Base-by-base conservation (phyloP, 1,139 yeast genomes). In the Lodderomyces parapsilosis region DNA sequence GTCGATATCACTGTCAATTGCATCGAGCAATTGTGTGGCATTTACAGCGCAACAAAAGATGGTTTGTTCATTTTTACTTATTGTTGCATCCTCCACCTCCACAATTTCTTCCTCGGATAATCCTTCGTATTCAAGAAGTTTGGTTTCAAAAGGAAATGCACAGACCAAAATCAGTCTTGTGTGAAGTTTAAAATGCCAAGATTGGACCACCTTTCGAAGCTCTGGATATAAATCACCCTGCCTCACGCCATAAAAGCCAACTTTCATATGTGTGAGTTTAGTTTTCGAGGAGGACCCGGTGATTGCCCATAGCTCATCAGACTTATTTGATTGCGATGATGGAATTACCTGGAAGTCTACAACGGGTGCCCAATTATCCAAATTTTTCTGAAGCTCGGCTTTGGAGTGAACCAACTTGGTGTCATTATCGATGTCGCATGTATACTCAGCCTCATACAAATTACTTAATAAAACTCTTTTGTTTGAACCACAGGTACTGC, bases 291-390 rank as follows among this genome's bases (percentile, higher is more conserved):
- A 72, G 3, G 55, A 48, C 0, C 81, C 81, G 5, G 78, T 65
- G 3, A 76, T 59, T 2, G 74, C 65, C 79, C 80, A 78, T 1
- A 78, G 47, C 43, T 77, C 80, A 33, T 68, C 65, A n/a, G n/a
- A n/a, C 14, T 57, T 54, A 6, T 60, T 49, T 31, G 56, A 56
- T 30, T 45, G 48, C 28, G 45, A 56, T 0, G 68, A 52, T 14
- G 69, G 68, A 2, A 73, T 58, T 2, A 74, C 53, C 46, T 58
- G 63, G 0, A 70, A 54, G 53, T 77, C 81, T 19, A 71, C 48
- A 2, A 77, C 47, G 0, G 82, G 82, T 0, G 80, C 67, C 82
- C 83, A 77, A 46, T 71, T 75, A 37, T 62, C 66, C 55, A 64
- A 70, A 46, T 67, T 68, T 17, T 52, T 50, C 6, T 58, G 36